Evolutionary conservation across 306 rosid species (phyloP), one percentile per base, ranked within the genome.

Genomic region (Alnus glutinosa): DNA sequence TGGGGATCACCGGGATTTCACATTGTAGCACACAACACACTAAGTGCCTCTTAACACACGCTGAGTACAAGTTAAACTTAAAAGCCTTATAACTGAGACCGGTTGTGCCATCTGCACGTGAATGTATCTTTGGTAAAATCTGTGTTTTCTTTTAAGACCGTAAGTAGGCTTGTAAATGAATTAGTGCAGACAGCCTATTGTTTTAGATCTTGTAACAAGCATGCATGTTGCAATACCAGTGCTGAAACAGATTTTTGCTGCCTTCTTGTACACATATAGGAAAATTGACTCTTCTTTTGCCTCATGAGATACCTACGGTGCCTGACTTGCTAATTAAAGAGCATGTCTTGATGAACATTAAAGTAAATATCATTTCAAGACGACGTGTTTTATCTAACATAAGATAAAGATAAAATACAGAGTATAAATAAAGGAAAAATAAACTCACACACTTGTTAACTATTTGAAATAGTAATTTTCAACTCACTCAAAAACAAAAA

Each of bases 301-400:
- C 23, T 13, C 70, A 36, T 64, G 70, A 64, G 23, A 64, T 15
- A 15, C 70, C 19, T 34, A 6, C 4, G 2, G 1, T 15, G 70
- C 7, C 39, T 23, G 39, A 28, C 37, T 28, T 59, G 66, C 37
- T 59, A 23, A 28, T 28, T 34, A 8, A 14, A 36, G 70, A 2
- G n/a, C 36, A 63, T 34, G n/a, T 63, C 46, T 63, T 7, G 70
- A 64, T 64, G 70, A 64, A 64, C 70, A 64, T 37, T 14, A 16
- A 64, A 64, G 36, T 7, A 36, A 34, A 64, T 64, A 1, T 14
- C 9, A 32, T 34, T 63, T 5, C 34, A 63, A 14, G 11, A 61
- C 44, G 44, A 3, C 5, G 44, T 3, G 44, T 39, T 39, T 39
- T 39, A 39, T 39, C 44, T 3, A 3, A 39, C 5, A 3, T 39